Base-by-base conservation (phyloP, 345 rosid genomes). In the Acer negundo region DNA sequence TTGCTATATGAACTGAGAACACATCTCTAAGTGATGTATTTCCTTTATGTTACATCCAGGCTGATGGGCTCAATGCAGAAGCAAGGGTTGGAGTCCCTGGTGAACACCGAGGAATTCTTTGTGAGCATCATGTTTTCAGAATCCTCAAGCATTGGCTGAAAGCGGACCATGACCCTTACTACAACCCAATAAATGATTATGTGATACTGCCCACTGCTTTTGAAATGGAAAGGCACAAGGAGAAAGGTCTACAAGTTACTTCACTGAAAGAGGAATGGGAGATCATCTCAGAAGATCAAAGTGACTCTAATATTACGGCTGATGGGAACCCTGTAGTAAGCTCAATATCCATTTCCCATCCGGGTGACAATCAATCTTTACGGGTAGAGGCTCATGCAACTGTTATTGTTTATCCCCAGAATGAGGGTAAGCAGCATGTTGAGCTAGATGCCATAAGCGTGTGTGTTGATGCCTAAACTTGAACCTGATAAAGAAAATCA, bases 11-110 rank as follows among this genome's bases (percentile, higher is more conserved):
- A 53, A 55, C n/a, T 58, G 24, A 49, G 6, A 20, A 23, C 3
- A 16, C 24, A 9, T 74, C 61, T 63, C 44, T 73, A 64, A 64
- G 35, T 4, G 75, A 17, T 53, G 7, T 26, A 23, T 49, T 47
- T 20, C 22, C 22, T 1, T 47, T 72, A 24, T 65, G 51, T 59
- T 42, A 35, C 12, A 75, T 76, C 15, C 84, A 93, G 99, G 99
- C 96, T 7, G 99, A 95, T 79, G 99, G 96, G 81, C 93, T 95
- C 24, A 82, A 89, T 74, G 98, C 99, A 35, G 98, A 88, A 83
- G 99, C 97, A 51, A 90, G 98, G 81, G 96, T 95, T 49, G 99
- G 93, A 74, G 90, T 96, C 31, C 98, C 99, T 0, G 98, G 93
- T 53, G 98, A 95, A 83, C 99, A 95, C 85, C 77, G 98, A 13